Percentiles rank a stretch among this genome's conserved stretches.
Conservation (phyloP, 31 red algal genomes). For the Endocladia muricata region DNA sequence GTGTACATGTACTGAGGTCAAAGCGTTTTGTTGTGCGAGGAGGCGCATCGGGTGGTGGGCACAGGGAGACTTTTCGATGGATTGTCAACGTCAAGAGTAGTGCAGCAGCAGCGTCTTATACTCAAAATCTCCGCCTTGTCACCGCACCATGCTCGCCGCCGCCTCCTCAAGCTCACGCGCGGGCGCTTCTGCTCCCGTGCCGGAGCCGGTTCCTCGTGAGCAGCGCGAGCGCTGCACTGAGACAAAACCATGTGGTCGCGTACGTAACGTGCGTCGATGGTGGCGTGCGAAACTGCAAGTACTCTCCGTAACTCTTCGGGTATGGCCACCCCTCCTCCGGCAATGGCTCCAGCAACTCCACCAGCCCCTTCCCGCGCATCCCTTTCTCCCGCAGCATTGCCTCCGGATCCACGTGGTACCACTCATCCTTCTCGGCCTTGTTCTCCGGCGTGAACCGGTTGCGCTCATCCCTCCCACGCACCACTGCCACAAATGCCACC, state of each 20-base stretch:
- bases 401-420: conserved; percentile 46
- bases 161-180: neutral
- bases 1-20: too few species aligned
- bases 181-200: neutral
- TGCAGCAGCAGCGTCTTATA: neutral
- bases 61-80: too few species aligned
- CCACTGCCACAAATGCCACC: conserved; percentile 17
- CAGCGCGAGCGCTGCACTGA: conserved; percentile 39
- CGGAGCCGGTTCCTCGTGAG: conserved; percentile 35
- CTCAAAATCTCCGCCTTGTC: too few species aligned
- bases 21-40: too few species aligned
- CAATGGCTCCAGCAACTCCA: conserved; percentile 39
- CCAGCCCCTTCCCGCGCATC: conserved; percentile 9
- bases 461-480: conserved; percentile 22
- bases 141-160: neutral
- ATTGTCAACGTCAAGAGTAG: neutral
- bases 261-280: conserved; percentile 56
- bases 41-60: too few species aligned
- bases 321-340: conserved; percentile 38
- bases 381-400: conserved; percentile 16
- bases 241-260: conserved; percentile 55
- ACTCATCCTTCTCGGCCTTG: conserved; percentile 28
- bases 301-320: conserved; percentile 7
- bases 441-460: conserved; percentile 65
- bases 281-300: conserved; percentile 34